These are phyloP conservation scores for Tuber indicum DNA, from an alignment of 495 filamentous ascomycete genomes.

Conservation along the genomic window DNA sequence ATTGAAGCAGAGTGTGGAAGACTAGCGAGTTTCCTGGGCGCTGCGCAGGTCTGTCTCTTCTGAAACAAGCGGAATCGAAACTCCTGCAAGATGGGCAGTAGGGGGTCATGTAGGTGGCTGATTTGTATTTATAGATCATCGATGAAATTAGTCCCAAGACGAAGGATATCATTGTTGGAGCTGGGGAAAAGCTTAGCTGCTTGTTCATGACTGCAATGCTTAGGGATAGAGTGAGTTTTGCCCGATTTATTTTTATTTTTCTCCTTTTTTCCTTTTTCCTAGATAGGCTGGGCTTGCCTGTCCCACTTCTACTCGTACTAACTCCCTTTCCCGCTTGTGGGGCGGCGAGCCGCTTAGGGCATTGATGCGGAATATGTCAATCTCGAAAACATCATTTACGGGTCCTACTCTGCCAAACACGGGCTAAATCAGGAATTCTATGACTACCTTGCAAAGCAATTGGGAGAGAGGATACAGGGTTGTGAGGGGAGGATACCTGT, in stretches of 20 bases:
- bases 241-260: not conserved
- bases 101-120: not conserved
- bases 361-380: slow-evolving; percentile 84
- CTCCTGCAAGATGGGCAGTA: not conserved
- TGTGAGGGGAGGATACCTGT: slow-evolving; percentile 71
- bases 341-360: slow-evolving; percentile 44
- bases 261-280: not conserved
- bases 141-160: slow-evolving; percentile 70
- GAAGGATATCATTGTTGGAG: slow-evolving; percentile 83
- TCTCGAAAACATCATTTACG: slow-evolving; percentile 49
- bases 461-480: slow-evolving; percentile 61
- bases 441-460: slow-evolving; percentile 55
- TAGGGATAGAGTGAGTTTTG: slow-evolving; percentile 52
- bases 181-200: slow-evolving; percentile 90
- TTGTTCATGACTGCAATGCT: slow-evolving; percentile 77
- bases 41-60: slow-evolving; percentile 45
- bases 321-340: not conserved
- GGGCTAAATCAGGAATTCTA: slow-evolving; percentile 78
- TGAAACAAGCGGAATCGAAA: not conserved
- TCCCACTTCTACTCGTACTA: not conserved
- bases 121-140: slow-evolving; percentile 43
- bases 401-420: slow-evolving; percentile 57
- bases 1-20: slow-evolving; percentile 66
- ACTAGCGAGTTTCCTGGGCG: slow-evolving; percentile 55
- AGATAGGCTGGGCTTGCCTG: not conserved